Percentiles rank a stretch among this genome's conserved stretches.
Evolutionary conservation across 768 basidiomycete genomes (phyloP).

Genomic region (Naganishia friedmannii): DNA sequence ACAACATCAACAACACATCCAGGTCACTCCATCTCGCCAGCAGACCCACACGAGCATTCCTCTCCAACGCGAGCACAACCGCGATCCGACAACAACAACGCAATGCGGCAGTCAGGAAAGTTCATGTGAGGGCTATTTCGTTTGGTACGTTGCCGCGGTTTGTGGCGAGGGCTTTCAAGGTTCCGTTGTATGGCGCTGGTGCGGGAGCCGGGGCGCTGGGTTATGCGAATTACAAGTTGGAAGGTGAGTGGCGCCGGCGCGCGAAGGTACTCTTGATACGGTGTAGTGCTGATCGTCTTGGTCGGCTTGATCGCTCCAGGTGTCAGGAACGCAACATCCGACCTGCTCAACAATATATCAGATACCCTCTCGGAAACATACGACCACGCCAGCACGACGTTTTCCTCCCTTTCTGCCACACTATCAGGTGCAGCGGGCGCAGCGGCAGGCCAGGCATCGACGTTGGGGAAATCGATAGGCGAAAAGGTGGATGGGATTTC

Average conservation of each 20-base stretch:
- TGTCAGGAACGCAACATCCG: constrained; percentile 69
- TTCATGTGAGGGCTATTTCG: constrained; percentile 55
- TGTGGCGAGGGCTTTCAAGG: constrained; percentile 77
- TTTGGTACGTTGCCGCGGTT: constrained; percentile 87
- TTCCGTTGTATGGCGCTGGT: constrained; percentile 82
- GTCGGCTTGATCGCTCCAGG: constrained; percentile 51
- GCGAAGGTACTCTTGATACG: too few species aligned
- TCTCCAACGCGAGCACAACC: neutral
- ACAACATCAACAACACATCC: neutral
- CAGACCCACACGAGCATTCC: neutral
- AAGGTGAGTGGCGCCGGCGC: constrained; percentile 59
- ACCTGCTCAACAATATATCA: constrained; percentile 62
- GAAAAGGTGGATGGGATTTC: constrained; percentile 25
- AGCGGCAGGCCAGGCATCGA: constrained; percentile 62
- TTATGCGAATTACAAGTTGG: constrained; percentile 95
- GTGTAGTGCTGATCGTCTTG: neutral
- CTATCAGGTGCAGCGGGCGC: constrained; percentile 51
- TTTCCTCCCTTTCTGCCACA: constrained; percentile 36
- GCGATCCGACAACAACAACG: too few species aligned
- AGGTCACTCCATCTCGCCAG: constrained; percentile 5
- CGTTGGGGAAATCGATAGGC: constrained; percentile 28
- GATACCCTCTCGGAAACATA: constrained; percentile 28
- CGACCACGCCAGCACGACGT: constrained; percentile 39
- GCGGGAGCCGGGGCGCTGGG: constrained; percentile 86
- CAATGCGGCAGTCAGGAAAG: constrained; percentile 15